A percentile compares a stretch with the other conserved stretches of the same genome.
Evolutionary conservation across 2,329 filamentous ascomycete genomes (phyloP).

Genomic region (Stachybotrys elegans): DNA sequence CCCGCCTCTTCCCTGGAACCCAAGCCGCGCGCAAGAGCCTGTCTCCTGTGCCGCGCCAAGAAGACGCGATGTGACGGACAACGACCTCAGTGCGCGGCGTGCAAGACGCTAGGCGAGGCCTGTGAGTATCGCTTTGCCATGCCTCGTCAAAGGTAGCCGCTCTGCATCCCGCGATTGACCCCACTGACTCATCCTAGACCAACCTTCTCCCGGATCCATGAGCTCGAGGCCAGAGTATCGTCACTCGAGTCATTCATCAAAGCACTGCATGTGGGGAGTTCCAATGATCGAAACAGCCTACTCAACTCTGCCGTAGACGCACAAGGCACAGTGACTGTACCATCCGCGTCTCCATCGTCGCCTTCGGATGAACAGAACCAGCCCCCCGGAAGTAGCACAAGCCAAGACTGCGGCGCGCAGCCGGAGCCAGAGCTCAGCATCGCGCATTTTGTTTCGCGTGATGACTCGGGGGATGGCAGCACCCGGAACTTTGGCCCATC

Average conservation of each 20-base stretch:
- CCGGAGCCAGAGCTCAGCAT: constrained; percentile 4
- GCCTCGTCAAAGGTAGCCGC: constrained; percentile 1
- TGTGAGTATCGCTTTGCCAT: neutral
- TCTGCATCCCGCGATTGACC: neutral
- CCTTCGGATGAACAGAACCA: neutral
- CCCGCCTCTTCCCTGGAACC: no score
- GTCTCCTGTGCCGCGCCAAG: constrained; percentile 6
- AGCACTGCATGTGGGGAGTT: neutral
- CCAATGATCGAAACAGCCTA: neutral
- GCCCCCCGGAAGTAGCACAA: neutral
- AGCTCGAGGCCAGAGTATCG: neutral
- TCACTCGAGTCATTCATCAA: constrained; percentile 1
- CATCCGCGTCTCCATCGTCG: neutral
- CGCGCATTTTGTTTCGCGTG: constrained; percentile 3
- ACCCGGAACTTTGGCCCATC: constrained; percentile 4
- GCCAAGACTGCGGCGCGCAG: neutral
- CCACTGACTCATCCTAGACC: neutral
- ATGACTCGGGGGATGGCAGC: neutral
- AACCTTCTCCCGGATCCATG: constrained; percentile 4
- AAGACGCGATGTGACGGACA: constrained; percentile 8
- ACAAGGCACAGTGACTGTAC: neutral
- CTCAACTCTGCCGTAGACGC: constrained; percentile 2
- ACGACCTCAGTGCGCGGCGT: constrained; percentile 1
- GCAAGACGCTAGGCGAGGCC: neutral
- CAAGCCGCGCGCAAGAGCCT: constrained; percentile 7